Base-by-base conservation (phyloP, 2,329 filamentous ascomycete genomes). In the Phaeoacremonium minimum region DNA sequence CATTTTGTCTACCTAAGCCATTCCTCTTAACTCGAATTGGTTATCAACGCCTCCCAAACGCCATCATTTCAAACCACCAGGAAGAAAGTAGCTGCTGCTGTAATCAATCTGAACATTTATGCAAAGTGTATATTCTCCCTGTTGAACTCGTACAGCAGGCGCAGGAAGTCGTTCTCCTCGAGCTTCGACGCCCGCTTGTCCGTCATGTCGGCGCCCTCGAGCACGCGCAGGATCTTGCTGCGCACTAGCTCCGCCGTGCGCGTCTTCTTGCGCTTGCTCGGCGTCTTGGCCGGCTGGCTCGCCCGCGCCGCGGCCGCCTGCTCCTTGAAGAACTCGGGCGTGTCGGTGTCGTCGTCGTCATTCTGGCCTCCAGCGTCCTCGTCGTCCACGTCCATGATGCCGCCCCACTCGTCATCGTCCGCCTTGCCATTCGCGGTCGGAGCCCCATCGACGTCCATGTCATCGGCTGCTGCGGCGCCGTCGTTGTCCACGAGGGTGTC, bases 121-220 rank as follows among this genome's bases (percentile, higher is more conserved):
- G 78, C 85, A 59, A 97, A 97, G 66, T 96, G 91, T 41, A 97
- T 91, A 18, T 88, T 88, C 57, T 95, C 87, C 47, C 87, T 79
- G 57, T 96, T 95, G 61, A 96, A 95, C 3, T 85, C 84, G 48
- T 71, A 74, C 28, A 95, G 63, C 46, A 96, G 61, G 49, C 82
- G 83, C 56, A 98, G 64, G 56, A 96, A 97, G 52, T 95, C 90
- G 35, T 85, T 90, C 64, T 97, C 88, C 53, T 96, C 89, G 53
- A 89, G 94, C 69, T 93, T 83, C 43, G 87, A 76, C 9, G 90
- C 78, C 46, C 91, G 73, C 66, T 85, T 87, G 42, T 95, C 87
- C 4, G 82, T 83, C 36, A 97, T 69, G 32, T 80, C 76, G 0
- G 90, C 95, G 45, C 84, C 78, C 55, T 91, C 84, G 15, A 97